Evolutionary conservation across 805 yeast genomes (phyloP).

Genomic region (Sugiyamaella qingdaonensis): DNA sequence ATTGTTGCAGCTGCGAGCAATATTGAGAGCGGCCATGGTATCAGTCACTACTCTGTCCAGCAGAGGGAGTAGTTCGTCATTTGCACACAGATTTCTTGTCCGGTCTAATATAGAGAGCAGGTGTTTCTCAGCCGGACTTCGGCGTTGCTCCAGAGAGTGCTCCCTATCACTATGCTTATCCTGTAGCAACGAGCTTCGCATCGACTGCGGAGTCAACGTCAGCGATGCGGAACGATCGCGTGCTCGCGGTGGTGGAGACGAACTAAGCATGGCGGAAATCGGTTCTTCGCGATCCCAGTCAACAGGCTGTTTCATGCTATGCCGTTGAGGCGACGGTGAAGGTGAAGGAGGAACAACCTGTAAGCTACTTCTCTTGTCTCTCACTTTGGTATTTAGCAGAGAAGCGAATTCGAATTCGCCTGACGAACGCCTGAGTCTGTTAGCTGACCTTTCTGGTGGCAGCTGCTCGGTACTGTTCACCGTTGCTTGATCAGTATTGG

Average conservation of each 20-base stretch:
- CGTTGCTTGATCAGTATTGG: background rate
- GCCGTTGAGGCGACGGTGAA: background rate
- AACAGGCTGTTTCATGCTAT: background rate
- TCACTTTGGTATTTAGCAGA: background rate
- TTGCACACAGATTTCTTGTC: constrained; percentile 15
- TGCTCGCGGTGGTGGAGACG: constrained; percentile 3
- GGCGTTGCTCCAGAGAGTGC: constrained; percentile 12
- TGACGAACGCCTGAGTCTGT: no score
- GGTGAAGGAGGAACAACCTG: background rate
- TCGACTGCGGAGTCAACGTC: background rate
- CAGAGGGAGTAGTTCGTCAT: constrained; percentile 21
- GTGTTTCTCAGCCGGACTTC: constrained; percentile 24
- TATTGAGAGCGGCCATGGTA: constrained; percentile 20
- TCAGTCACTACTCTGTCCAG: constrained; percentile 24
- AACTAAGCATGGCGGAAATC: background rate
- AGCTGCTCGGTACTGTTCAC: background rate
- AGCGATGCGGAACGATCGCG: background rate
- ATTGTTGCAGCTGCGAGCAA: background rate
- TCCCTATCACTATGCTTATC: background rate
- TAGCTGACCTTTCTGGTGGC: background rate
- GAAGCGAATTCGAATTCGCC: background rate
- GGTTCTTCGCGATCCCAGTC: constrained; percentile 3
- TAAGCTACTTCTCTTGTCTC: background rate
- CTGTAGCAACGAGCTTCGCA: background rate
- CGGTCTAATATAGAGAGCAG: constrained; percentile 19